Evolutionary conservation across 495 filamentous ascomycete species (phyloP), one percentile per base, ranked within the genome.

Genomic region (Xylona heveae): DNA sequence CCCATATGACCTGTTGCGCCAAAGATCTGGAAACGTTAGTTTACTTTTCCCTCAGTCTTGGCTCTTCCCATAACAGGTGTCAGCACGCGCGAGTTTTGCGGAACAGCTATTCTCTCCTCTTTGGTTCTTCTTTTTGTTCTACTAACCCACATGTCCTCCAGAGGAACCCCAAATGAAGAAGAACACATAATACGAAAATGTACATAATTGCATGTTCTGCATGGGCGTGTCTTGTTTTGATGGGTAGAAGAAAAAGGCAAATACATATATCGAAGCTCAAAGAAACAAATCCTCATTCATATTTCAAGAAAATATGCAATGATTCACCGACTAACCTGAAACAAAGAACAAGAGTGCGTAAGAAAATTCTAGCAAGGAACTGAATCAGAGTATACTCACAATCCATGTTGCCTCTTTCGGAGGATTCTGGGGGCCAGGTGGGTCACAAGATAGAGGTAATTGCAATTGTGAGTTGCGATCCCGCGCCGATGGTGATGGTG

Each of bases 1-100:
- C 88, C 88, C 60, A 95, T 90, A 44, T 97, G 88, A 32, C 88
- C 88, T 3, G 83, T 94, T 25, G 80, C 82, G 26, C 88, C 88
- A 51, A 94, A 97, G 39, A 97, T 62, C 74, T 83, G 30, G 10
- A 16, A 13, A 35, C n/a, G 16, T 7, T 14, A 22, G 2, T 14
- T 23, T 9, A 44, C 8, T 20, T 3, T 16, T 14, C 12, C 3
- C 21, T n/a, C 15, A 5, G 13, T 8, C 12, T 14, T 15, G 14
- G 6, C 9, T 17, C 24, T 19, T 30, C 14, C 1, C 10, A 17
- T 5, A 20, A 17, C 10, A 25, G 5, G 13, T 19, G n/a, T n/a
- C n/a, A n/a, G n/a, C n/a, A n/a, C n/a, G n/a, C n/a, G n/a, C n/a
- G n/a, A n/a, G n/a, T n/a, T n/a, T n/a, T n/a, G n/a, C n/a, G n/a